Base-by-base conservation (phyloP, 202 grass and related monocot genomes). In the Carex arenaria region DNA sequence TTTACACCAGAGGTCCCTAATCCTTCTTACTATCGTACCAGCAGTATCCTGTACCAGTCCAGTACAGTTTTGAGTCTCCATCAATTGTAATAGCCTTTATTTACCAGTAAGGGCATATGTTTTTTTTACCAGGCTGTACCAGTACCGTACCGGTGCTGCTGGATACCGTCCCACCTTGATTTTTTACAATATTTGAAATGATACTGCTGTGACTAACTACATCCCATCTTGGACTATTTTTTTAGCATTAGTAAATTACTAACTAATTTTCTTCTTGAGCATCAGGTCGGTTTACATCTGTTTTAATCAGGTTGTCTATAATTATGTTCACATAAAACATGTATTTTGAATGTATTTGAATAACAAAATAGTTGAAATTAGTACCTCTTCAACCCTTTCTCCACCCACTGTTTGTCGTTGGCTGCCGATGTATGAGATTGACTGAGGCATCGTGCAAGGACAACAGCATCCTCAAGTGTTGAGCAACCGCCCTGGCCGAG, bases 401-500 rank as follows among this genome's bases (percentile, higher is more conserved):
- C 49, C 22, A 53, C 20, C 72, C 72, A 77, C 10, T 55, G 10
- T 55, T 22, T 10, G n/a, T 23, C 15, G 5, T 51, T 7, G 22
- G 62, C 72, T 2, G 43, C 64, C 0, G 13, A 31, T 31, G 72
- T 4, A 3, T 73, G 47, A 57, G 72, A 49, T 53, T 23, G 38
- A 54, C 40, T 54, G n/a, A 93, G 34, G 76, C 86, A 80, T 26
- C 85, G 79, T 20, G 87, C 85, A 30, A 89, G 80, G 42, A 94
- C 87, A 79, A 91, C 13, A 4, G 87, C 85, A 74, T 91, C 89
- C 76, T 91, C 92, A 1, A 94, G 47, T 20, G 49, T 63, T 0
- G 89, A 85, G 1, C 79, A 84, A 17, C 89, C 92, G 1, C 92
- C 92, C 61, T 94, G 89, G 47, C 85, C 87, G 20, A 91, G 34